phyloP scores from a whole-genome alignment of 164 flowering plant genomes.

The Pachysandra terminalis region DNA sequence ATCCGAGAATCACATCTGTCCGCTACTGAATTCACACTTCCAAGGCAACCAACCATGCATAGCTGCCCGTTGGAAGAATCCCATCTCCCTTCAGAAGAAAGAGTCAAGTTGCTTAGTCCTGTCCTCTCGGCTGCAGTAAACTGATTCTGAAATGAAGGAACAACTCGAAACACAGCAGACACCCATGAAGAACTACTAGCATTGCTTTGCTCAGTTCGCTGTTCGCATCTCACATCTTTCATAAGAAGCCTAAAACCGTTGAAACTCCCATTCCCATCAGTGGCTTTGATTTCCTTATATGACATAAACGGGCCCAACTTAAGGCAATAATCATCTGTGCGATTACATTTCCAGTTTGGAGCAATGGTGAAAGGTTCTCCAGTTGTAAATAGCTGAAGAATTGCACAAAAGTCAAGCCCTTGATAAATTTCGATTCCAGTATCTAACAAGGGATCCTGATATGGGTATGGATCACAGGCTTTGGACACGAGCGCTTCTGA shows the following conservation, averaged over 20 bases:
- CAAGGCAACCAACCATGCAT: slow-evolving; percentile 89
- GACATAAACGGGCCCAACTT: slow-evolving; percentile 64
- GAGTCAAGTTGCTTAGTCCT: slow-evolving; percentile 59
- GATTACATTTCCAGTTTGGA: slow-evolving; percentile 84
- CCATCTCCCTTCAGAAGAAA: slow-evolving; percentile 87
- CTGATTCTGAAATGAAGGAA: slow-evolving; percentile 39
- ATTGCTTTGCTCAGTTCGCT: slow-evolving; percentile 20
- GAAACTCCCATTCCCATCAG: slow-evolving; percentile 63
- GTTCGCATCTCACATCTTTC: slow-evolving; percentile 62
- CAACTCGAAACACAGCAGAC: slow-evolving; percentile 62
- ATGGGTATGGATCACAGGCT: slow-evolving; percentile 75
- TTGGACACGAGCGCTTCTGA: slow-evolving; percentile 49
- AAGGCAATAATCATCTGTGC: slow-evolving; percentile 53
- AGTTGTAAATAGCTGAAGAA: slow-evolving; percentile 38
- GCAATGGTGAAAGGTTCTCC: slow-evolving; percentile 41
- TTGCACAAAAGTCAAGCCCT: slow-evolving; percentile 49
- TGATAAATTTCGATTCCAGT: slow-evolving; percentile 41
- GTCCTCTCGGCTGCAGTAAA: slow-evolving; percentile 45
- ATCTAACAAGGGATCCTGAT: slow-evolving; percentile 33
- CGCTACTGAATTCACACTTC: slow-evolving; percentile 27
- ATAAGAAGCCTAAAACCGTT: slow-evolving; percentile 48
- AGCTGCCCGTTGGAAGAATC: slow-evolving; percentile 78
- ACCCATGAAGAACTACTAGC: slow-evolving; percentile 38
- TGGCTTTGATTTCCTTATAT: slow-evolving; percentile 43
- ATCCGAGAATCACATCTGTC: slow-evolving; percentile 55